Evolutionary conservation across 345 rosid genomes (phyloP), one percentile per base, ranked within the genome.

Genomic region (Arabis alpina): DNA sequence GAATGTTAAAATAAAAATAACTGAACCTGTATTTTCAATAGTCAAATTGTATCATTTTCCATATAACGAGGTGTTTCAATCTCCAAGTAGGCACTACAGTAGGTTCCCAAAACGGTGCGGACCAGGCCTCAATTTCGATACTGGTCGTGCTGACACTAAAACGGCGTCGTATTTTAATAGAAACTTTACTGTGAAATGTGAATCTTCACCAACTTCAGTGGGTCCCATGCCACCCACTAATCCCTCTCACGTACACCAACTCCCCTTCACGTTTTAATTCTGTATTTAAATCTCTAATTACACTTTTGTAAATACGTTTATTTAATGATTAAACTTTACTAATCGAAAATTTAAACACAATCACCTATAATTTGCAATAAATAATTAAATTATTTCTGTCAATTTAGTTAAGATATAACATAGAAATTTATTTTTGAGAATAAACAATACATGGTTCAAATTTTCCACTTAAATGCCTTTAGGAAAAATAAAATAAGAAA

Each of bases 191-290:
- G 48, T 66, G 50, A 23, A 73, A 40, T 50, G 77, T 74, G 78
- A 60, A 66, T 66, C 77, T 52, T 11, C 73, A 74, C 77, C 77
- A 74, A 74, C 77, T 68, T 43, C 73, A 11, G 36, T 74, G 73
- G 77, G 73, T 52, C 77, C 77, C 73, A 74, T 27, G 24, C 72
- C 62, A 66, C 56, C 77, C 55, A 66, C 72, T 66, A 57, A 66
- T 50, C 48, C n/a, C 30, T 30, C 66, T 49, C 67, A 57, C 60
- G 67, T 59, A 58, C 68, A 74, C 77, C 77, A 59, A 74, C 77
- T 74, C 77, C 68, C 54, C 42, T 36, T 66, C 77, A 74, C 73
- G 77, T 74, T 74, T 64, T 64, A 41, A 50, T 73, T 41, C 43
- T 55, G 43, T 27, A 54, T 16, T 51, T 44, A 40, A 34, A 44